These are phyloP conservation scores for Podospora comata DNA, from an alignment of 495 filamentous ascomycete species.

Conservation along the genomic window DNA sequence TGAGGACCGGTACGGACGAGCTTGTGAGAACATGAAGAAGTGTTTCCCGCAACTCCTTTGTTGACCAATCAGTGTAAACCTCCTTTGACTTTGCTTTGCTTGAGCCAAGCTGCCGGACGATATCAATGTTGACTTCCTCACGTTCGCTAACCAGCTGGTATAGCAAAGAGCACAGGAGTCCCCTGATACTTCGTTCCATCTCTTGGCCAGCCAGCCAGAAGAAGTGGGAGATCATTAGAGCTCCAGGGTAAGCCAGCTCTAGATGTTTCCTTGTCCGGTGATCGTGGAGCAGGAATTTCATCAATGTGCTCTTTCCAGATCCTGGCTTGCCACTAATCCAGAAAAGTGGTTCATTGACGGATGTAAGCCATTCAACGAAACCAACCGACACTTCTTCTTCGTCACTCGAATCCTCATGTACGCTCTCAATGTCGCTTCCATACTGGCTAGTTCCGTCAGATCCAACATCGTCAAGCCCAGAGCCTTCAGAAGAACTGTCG, in stretches of 20 bases:
- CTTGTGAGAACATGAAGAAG: not conserved
- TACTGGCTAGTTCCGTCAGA: too few species aligned
- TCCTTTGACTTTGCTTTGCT: not conserved
- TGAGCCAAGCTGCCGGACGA: not conserved
- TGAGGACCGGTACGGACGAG: not conserved
- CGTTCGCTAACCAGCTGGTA: not conserved
- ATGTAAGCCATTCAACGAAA: not conserved
- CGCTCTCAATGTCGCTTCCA: not conserved
- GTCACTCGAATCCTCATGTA: too few species aligned
- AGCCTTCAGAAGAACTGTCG: too few species aligned
- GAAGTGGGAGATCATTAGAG: not conserved
- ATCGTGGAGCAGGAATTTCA: not conserved
- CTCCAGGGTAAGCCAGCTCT: not conserved
- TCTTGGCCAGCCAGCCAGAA: not conserved
- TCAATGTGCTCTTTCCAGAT: not conserved
- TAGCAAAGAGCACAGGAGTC: not conserved
- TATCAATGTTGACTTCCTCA: too few species aligned
- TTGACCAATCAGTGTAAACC: not conserved
- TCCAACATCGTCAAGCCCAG: too few species aligned
- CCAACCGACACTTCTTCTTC: not conserved
- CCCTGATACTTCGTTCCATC: not conserved
- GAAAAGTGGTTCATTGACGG: not conserved
- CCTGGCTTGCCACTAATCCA: conserved; percentile 6
- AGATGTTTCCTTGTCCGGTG: not conserved
- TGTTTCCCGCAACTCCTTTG: not conserved